Percentiles rank a stretch among this genome's conserved stretches.
These are phyloP conservation scores for Salix koriyanagi DNA, from an alignment of 345 rosid species.

Conservation along the genomic window DNA sequence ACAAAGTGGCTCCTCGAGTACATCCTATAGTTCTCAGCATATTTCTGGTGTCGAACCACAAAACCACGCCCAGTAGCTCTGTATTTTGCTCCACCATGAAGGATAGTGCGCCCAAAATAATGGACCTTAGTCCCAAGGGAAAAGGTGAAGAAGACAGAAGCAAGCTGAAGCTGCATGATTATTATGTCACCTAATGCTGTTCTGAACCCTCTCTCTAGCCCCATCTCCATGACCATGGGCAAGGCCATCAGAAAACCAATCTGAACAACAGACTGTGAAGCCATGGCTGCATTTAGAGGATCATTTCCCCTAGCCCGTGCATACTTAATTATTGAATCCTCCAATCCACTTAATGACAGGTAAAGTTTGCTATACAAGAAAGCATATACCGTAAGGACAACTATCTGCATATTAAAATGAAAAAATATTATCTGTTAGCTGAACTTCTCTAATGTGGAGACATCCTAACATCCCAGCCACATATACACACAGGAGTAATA, in stretches of 20 bases:
- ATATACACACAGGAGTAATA: neutral
- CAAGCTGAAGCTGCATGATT: slow-evolving; percentile 97
- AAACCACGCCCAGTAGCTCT: slow-evolving; percentile 99
- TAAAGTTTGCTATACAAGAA: slow-evolving; percentile 89
- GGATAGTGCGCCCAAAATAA: slow-evolving; percentile 86
- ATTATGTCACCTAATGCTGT: slow-evolving; percentile 74
- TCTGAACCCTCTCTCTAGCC: slow-evolving; percentile 92
- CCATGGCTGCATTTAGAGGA: slow-evolving; percentile 84
- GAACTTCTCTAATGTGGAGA: neutral
- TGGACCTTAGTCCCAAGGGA: slow-evolving; percentile 91
- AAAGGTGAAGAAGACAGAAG: slow-evolving; percentile 89
- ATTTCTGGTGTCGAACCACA: slow-evolving; percentile 93
- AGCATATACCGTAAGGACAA: slow-evolving; percentile 63
- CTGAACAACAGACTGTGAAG: slow-evolving; percentile 86
- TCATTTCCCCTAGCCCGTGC: slow-evolving; percentile 65
- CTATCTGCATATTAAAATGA: slow-evolving; percentile 46
- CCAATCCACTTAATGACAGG: slow-evolving; percentile 83
- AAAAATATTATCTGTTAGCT: neutral
- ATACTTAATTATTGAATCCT: slow-evolving; percentile 61
- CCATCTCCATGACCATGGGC: slow-evolving; percentile 99
- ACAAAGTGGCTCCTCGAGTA: slow-evolving; percentile 96
- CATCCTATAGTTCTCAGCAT: slow-evolving; percentile 95
- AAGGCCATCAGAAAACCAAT: slow-evolving; percentile 74
- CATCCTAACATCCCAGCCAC: neutral
- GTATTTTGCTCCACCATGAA: slow-evolving; percentile 97